Evolutionary conservation across 2,329 filamentous ascomycete genomes (phyloP).

Genomic region (Beauveria australis): DNA sequence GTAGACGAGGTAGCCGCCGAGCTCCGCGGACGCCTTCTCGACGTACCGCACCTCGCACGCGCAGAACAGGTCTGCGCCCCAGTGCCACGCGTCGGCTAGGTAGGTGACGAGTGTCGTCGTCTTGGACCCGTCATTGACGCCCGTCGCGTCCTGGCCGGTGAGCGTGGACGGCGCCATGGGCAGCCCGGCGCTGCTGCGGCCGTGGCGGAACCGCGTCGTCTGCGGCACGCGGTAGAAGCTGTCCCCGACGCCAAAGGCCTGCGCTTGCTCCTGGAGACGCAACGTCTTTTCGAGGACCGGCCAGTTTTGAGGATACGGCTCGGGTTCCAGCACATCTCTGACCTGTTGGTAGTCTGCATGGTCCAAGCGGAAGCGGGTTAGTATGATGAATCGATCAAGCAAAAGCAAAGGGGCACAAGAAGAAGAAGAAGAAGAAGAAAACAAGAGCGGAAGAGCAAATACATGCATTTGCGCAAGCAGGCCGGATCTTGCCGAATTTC

Average conservation of each 20-base stretch:
- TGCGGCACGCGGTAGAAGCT: slow-evolving; percentile 50
- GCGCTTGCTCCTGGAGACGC: slow-evolving; percentile 49
- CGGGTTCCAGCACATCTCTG: slow-evolving; percentile 48
- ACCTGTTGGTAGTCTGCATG: slow-evolving; percentile 48
- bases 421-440: neutral
- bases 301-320: slow-evolving; percentile 48
- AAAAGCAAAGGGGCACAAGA: neutral
- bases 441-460: neutral
- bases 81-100: slow-evolving; percentile 61
- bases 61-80: slow-evolving; percentile 65
- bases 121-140: slow-evolving; percentile 61
- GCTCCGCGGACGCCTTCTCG: slow-evolving; percentile 36
- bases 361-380: neutral
- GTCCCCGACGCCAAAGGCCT: slow-evolving; percentile 38
- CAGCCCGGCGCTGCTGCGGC: slow-evolving; percentile 55
- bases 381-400: neutral
- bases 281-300: slow-evolving; percentile 50
- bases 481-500: slow-evolving; percentile 16
- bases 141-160: slow-evolving; percentile 55
- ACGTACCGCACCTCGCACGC: slow-evolving; percentile 59
- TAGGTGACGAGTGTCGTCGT: slow-evolving; percentile 60
- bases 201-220: slow-evolving; percentile 54
- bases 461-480: slow-evolving; percentile 42
- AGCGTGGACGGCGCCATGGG: slow-evolving; percentile 52
- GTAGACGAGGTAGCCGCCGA: slow-evolving; percentile 53